phyloP scores from a whole-genome alignment of 768 basidiomycete species.

The Nevesoporus exiguus region DNA sequence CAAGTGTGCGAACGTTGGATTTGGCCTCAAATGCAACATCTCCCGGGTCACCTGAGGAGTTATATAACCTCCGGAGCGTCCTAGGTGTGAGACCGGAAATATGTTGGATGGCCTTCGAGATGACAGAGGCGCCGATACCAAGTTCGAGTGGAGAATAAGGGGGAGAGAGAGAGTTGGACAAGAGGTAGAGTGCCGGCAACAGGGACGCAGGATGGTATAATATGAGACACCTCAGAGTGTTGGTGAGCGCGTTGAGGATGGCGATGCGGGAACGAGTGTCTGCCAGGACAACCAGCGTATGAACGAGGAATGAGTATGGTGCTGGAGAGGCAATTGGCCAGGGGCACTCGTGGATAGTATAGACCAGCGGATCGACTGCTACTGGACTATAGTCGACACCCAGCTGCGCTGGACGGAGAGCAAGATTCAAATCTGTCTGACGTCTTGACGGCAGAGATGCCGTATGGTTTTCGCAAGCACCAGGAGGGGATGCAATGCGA shows the following conservation, averaged over 20 bases:
- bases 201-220: slow-evolving; percentile 65
- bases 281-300: slow-evolving; percentile 57
- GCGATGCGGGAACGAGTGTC: slow-evolving; percentile 68
- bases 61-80: slow-evolving; percentile 64
- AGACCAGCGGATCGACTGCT: slow-evolving; percentile 48
- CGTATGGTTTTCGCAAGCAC: slow-evolving; percentile 5
- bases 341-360: slow-evolving; percentile 40
- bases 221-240: slow-evolving; percentile 68
- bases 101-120: slow-evolving; percentile 68
- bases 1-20: slow-evolving; percentile 66
- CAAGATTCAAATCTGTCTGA: slow-evolving; percentile 10
- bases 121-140: slow-evolving; percentile 63
- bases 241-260: slow-evolving; percentile 68
- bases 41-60: slow-evolving; percentile 75
- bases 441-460: slow-evolving; percentile 6
- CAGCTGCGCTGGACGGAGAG: slow-evolving; percentile 24
- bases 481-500: slow-evolving; percentile 7
- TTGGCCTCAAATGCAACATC: slow-evolving; percentile 88
- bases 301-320: slow-evolving; percentile 71
- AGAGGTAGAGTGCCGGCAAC: slow-evolving; percentile 71
- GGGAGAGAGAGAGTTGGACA: slow-evolving; percentile 78
- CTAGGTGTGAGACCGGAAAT: slow-evolving; percentile 61
- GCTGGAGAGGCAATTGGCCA: slow-evolving; percentile 40
- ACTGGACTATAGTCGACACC: slow-evolving; percentile 28
- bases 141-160: slow-evolving; percentile 71